Evolutionary conservation across 2,329 filamentous ascomycete genomes (phyloP), one percentile per base, ranked within the genome.

Genomic region (Cordyceps militaris): DNA sequence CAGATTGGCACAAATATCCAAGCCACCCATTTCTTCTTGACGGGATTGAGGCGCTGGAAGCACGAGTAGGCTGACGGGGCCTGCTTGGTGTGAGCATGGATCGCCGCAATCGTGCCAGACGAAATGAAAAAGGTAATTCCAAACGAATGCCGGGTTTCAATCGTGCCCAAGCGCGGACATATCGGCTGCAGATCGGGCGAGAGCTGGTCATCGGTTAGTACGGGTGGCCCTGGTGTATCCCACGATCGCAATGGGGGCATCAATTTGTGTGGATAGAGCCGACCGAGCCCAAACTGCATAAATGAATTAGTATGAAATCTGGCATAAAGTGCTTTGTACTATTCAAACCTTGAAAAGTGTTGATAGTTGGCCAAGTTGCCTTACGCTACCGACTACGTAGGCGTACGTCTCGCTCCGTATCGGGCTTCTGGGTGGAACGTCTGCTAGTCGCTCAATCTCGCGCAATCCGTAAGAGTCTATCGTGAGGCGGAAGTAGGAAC

Each of bases 41-140:
- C 53, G 10, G 53, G 53, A 34, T 48, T 48, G 10, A 56, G 53
- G n/a, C 53, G 32, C 43, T 48, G 32, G 24, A 48, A 56, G 42
- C 53, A 56, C 16, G 53, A 32, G 34, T 48, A 56, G 10, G 53
- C 53, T 3, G 53, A 48, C 43, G 53, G 53, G 21, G 53, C 53
- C 9, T 56, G 53, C 32, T 28, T 11, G 9, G 53, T 56, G 24
- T 56, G 53, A 8, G 53, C 53, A 26, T 56, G 53, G 3, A 56
- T 56, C n/a, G 53, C 53, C 24, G 53, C 53, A 16, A 56, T 56
- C 8, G 46, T 26, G 32, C 53, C 53, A 14, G 53, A 56, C 3
- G 43, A 56, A 5, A 56, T 56, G 53, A 56, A 56, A 42, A 56
- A 56, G 19, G 53, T 56, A 23, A 56, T 48, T 23, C 53, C 53